These are phyloP conservation scores for Fusarium odoratissimum DNA, from an alignment of 2,329 filamentous ascomycete species.

Conservation along the genomic window DNA sequence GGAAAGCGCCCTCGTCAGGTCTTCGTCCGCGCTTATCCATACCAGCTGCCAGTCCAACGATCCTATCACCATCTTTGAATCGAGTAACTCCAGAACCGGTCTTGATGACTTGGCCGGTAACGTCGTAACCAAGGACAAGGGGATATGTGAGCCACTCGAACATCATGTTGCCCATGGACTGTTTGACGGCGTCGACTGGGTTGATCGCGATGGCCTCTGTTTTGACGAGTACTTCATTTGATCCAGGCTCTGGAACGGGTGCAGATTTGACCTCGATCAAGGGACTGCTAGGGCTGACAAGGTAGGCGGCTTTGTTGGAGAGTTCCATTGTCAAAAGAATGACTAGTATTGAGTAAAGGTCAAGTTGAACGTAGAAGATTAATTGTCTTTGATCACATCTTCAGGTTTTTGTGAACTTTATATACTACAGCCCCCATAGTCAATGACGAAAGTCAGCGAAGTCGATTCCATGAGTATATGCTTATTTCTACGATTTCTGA, in stretches of 20 bases:
- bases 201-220: not conserved
- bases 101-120: not conserved
- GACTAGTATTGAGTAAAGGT: fast-evolving
- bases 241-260: not conserved
- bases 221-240: not conserved
- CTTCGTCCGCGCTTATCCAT: constrained; percentile 10
- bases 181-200: constrained; percentile 1
- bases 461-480: too few relatives aligned
- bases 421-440: not conserved
- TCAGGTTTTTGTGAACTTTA: fast-evolving
- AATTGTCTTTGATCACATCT: fast-evolving
- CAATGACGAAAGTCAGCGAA: not conserved
- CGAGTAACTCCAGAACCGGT: not conserved
- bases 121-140: constrained; percentile 8
- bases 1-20: not conserved
- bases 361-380: not conserved
- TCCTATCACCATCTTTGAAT: not conserved
- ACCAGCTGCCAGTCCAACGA: not conserved
- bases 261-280: not conserved
- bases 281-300: not conserved
- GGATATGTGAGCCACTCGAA: constrained; percentile 18
- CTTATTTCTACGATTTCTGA: not conserved
- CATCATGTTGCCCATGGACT: constrained; percentile 22
- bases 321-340: not conserved
- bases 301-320: not conserved